Evolutionary conservation across 2,329 filamentous ascomycete species (phyloP), one percentile per base, ranked within the genome.

Genomic region (Cladorrhinum sp.): DNA sequence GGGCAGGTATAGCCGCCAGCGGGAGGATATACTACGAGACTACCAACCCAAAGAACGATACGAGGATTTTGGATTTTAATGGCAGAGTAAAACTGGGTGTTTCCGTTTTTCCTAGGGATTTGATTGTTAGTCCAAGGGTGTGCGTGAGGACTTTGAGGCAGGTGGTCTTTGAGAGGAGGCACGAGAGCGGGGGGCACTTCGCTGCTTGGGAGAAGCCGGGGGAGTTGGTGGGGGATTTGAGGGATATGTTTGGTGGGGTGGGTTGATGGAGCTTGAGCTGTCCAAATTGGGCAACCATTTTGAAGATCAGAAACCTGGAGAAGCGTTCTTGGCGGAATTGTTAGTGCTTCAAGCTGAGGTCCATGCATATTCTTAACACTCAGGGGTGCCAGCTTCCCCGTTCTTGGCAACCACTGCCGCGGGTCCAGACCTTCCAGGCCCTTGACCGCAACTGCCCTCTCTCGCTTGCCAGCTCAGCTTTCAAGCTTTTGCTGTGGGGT

Each of bases 1-100:
- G 76, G 0, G 86, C 88, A 1, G 89, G 90, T 0, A 86, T 90
- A 0, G 86, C 85, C 1, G 88, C 90, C 0, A 86, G 82, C 62
- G 70, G 84, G 8, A 74, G 87, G 7, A 91, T 92, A 54, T 94
- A 94, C 73, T 92, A 92, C 67, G 90, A 92, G 72, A 75, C 77
- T 0, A 73, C 68, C 5, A 85, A 86, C 60, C 71, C 70, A 9
- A 33, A 20, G 39, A 56, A 66, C 60, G 69, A 65, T 61, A 48
- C 62, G 5, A 57, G 61, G 3, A 6, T 63, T 5, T 20, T 63
- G 3, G 55, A 61, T 1, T 78, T 76, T 58, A 66, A 75, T 1
- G 69, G 73, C 24, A 60, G 73, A 39, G 78, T 82, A 62, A 81
- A 82, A 71, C 73, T 80, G 55, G 82, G 83, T 0, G 62, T 86